phyloP scores from a whole-genome alignment of 2,329 filamentous ascomycete genomes.

The Penicillium sp. region DNA sequence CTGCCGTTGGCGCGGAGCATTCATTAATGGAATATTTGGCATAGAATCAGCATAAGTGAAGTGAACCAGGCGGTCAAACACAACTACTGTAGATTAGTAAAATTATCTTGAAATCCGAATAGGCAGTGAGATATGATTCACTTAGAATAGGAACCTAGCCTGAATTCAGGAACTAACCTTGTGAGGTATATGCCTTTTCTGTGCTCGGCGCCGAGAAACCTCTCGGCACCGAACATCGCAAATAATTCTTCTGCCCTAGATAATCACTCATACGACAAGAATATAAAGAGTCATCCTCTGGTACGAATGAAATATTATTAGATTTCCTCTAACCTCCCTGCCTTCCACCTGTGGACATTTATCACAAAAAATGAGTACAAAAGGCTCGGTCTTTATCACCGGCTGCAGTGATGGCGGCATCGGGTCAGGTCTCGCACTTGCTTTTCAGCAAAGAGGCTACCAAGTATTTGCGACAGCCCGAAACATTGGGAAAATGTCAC shows the following conservation, averaged over 20 bases:
- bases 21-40: not conserved
- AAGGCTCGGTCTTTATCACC: not conserved
- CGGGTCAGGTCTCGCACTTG: not conserved
- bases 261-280: not conserved
- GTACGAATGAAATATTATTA: not conserved
- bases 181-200: not conserved
- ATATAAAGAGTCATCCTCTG: not conserved
- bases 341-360: not conserved
- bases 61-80: too few relatives aligned
- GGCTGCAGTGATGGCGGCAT: not conserved
- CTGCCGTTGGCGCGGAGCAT: not conserved
- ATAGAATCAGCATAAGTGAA: not conserved
- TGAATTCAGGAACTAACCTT: not conserved
- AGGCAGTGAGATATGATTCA: not conserved
- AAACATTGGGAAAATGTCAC: not conserved
- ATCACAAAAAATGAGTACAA: not conserved
- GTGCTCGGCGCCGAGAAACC: not conserved
- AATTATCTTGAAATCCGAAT: too few relatives aligned
- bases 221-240: not conserved
- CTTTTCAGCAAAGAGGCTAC: not conserved
- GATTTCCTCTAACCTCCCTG: not conserved
- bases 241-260: not conserved
- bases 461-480: not conserved
- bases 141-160: not conserved
- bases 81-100: too few relatives aligned